Evolutionary conservation across 148 eudicot species (phyloP), one percentile per base, ranked within the genome.

Genomic region (Dysphania ambrosioides): DNA sequence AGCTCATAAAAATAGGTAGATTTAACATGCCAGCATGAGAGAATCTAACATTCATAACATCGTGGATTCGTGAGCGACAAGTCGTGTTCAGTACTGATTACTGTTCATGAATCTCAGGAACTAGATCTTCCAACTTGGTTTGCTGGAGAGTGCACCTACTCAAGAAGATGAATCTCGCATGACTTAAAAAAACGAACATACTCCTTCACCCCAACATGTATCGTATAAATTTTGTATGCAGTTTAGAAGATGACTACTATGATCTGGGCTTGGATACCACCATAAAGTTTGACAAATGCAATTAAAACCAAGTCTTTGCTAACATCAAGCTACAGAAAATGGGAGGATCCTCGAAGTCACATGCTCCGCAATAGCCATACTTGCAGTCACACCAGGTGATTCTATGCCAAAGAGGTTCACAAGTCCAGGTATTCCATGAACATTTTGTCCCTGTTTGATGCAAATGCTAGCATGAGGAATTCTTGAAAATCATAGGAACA

Each of bases 361-460:
- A 65, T 89, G 78, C 49, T 89, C 91, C 3, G 92, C 97, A 64
- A 93, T 85, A 30, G 94, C 97, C 96, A 93, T 57, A 75, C 98
- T 91, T 71, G 98, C 85, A 57, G 98, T 93, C 41, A 93, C 79
- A 32, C 98, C 98, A 5, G 98, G 98, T 61, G 98, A 93, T 65
- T 93, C 98, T 34, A 93, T 93, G 23, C 98, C 98, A 30, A 93
- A 91, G 26, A 91, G 91, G 82, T 86, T 93, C 59, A 90, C 80
- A 49, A 93, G 92, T 27, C 97, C 97, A 65, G 85, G 79, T 35
- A 90, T 70, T 62, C 93, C 96, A 78, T 90, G 98, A 62, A 71
- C 67, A 10, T 89, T 87, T 80, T 89, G 89, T 61, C 90, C 93
- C 96, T 92, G 82, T 78, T 57, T 41, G 40, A 51, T 32, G 23